Base-by-base conservation (phyloP, 768 basidiomycete genomes). In the Pleurotus citrinopileatus region DNA sequence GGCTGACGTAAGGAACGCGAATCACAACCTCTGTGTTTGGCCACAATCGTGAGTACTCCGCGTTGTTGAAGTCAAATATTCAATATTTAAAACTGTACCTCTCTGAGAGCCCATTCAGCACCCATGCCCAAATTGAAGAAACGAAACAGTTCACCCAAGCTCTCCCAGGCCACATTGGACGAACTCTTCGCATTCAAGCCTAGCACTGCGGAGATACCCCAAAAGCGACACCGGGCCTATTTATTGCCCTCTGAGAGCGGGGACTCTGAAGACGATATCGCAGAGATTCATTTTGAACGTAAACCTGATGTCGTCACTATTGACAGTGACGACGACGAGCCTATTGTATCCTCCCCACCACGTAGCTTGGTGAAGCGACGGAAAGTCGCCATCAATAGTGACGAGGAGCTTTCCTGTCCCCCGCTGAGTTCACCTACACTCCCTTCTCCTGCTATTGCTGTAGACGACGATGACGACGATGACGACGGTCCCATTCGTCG, bases 211-310 rank as follows among this genome's bases (percentile, higher is more conserved):
- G 22, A 51, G 27, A 32, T 27, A n/a, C 27, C 48, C 15, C n/a
- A 23, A 20, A 15, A 17, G n/a, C 28, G 20, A 38, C 34, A 34
- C 19, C 28, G 15, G n/a, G 23, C 9, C 27, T 13, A 5, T 13
- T 13, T 34, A 15, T 25, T 26, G 1, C 22, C n/a, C 12, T 36
- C 17, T 20, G 53, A 38, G 25, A 45, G 34, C 28, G 27, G 43
- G 51, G 60, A 26, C 40, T 52, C 44, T 48, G 52, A 27, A 26
- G 58, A 53, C 54, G 58, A 57, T 42, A 58, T 83, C 36, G 75
- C 71, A 13, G 75, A 70, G 23, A 83, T 86, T 45, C 76, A 62
- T 40, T 79, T 87, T 46, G 78, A 78, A 55, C 69, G 76, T 15
- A 57, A 69, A 37, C 55, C 54, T 17, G 27, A 26, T 42, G 45